Conservation (phyloP, 805 yeast species). For the Ogataea sp. region DNA sequence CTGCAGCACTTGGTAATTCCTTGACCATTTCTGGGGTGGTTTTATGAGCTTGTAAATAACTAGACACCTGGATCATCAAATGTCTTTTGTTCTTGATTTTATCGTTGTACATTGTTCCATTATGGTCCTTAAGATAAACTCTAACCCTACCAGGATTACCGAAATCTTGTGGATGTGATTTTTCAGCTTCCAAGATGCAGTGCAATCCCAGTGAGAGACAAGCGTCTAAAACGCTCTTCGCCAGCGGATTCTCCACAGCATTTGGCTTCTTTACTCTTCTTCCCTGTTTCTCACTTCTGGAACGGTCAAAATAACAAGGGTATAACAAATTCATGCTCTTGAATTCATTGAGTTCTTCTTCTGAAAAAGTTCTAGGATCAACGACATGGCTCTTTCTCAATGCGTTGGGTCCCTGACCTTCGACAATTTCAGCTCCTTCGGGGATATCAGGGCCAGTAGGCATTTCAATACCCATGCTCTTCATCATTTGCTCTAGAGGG, state of each 20-base stretch:
- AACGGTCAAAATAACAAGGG: constrained; percentile 87
- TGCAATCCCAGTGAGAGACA: constrained; percentile 22
- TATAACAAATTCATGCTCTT: constrained; percentile 68
- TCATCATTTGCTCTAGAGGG: constrained; percentile 14
- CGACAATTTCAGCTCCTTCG: constrained; percentile 6
- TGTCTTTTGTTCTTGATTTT: constrained; percentile 52
- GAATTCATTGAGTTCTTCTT: constrained; percentile 56
- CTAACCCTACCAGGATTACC: constrained; percentile 97
- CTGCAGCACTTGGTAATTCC: constrained; percentile 53
- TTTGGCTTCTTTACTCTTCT: constrained; percentile 63
- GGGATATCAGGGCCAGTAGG: constrained; percentile 6
- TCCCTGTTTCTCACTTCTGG: constrained; percentile 71
- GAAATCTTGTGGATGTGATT: constrained; percentile 92
- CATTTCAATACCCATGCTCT: constrained; percentile 19
- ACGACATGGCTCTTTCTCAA: constrained; percentile 5
- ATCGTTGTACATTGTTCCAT: constrained; percentile 31
- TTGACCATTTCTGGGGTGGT: constrained; percentile 59
- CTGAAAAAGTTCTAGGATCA: constrained; percentile 26
- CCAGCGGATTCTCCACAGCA: constrained; percentile 85
- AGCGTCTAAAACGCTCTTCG: constrained; percentile 76
- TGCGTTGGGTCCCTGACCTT: constrained; percentile 4
- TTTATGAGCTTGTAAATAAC: constrained; percentile 56
- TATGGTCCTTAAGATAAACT: constrained; percentile 48
- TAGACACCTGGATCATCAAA: constrained; percentile 50
- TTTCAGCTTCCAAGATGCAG: constrained; percentile 63